Base-by-base conservation (phyloP, 768 basidiomycete genomes). In the Kwoniella sp. region DNA sequence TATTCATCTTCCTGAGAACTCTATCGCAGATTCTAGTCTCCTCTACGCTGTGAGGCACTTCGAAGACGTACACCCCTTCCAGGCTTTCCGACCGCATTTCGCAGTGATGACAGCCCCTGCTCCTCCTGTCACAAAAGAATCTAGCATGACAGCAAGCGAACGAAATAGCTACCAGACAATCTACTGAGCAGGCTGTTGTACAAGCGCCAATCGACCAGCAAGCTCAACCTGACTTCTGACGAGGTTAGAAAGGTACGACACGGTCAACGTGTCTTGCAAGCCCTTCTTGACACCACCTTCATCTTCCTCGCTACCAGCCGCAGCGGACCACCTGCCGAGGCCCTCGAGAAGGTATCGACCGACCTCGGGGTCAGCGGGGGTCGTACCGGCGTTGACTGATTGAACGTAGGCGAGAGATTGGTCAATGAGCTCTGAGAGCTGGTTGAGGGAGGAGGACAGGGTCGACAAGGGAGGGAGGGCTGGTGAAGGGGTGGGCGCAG, bases 171-270 rank as follows among this genome's bases (percentile, higher is more conserved):
- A n/a, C n/a, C n/a, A 44, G 17, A 19, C 10, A 3, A 0, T 26
- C 24, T 60, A 60, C 50, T 48, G 47, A 40, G 58, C 50, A 22
- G 58, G 25, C 56, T 77, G 75, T 57, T 72, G 71, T 21, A 89
- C 85, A 66, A 97, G 84, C 54, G 90, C 89, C 79, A 97, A 82
- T 72, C 94, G 86, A 30, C 90, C 86, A 1, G 92, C 91, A 36
- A 96, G 87, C 80, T 97, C 94, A 53, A 91, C 90, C 82, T 98
- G 94, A 60, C 91, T 88, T 71, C 92, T 87, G 63, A 96, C 89
- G 71, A 98, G 85, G 79, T 92, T 95, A 25, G 91, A 90, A 71
- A 98, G 84, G 81, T 97, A 98, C 58, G 91, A 90, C 61, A 98
- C 86, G 89, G 95, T 95, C 68, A 98, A 83, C 25, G 88, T 91